Evolutionary conservation across 2,329 filamentous ascomycete genomes (phyloP), one percentile per base, ranked within the genome.

Genomic region (Hymenoscyphus scutula): DNA sequence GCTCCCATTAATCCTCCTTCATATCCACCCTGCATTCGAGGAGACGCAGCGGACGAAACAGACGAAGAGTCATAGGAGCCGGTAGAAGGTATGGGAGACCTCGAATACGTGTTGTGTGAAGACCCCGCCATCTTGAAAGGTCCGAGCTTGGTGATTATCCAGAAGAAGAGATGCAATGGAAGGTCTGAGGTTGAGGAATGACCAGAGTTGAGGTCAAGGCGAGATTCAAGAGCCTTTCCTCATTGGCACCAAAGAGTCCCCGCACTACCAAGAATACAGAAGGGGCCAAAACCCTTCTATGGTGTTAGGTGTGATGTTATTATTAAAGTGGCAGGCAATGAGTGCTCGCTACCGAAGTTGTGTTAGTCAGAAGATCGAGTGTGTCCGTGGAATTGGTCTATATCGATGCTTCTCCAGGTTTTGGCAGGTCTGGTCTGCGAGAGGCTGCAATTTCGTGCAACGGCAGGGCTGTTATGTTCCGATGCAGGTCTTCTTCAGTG

Each of bases 61-160:
- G 84, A 85, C 11, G 84, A 86, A 64, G 84, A 87, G 76, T 86
- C 84, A 80, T 85, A 87, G 68, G 84, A 86, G 74, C 81, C 80
- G 66, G 81, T 82, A 67, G 84, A 86, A 64, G 79, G 80, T 74
- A 86, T 86, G 64, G 85, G 85, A 62, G 85, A 87, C 76, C 83
- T 84, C 71, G 82, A 77, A 74, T 84, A 87, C 57, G 80, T 76
- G 73, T 80, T 84, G 77, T 87, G 84, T 70, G 82, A 78, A 74
- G 77, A 76, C 63, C 83, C 79, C 70, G 83, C 79, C 84, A 87
- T 87, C 72, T 63, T 68, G 60, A n/a, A 59, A 62, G 60, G 58
- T 59, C 60, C 58, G 60, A 64, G 58, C 34, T 62, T 29, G 34
- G 62, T 34, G 63, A 68, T 68, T 64, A 67, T 66, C 63, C 64